Base-by-base conservation (phyloP, 116 monocot species). In the Posidonia oceanica region DNA sequence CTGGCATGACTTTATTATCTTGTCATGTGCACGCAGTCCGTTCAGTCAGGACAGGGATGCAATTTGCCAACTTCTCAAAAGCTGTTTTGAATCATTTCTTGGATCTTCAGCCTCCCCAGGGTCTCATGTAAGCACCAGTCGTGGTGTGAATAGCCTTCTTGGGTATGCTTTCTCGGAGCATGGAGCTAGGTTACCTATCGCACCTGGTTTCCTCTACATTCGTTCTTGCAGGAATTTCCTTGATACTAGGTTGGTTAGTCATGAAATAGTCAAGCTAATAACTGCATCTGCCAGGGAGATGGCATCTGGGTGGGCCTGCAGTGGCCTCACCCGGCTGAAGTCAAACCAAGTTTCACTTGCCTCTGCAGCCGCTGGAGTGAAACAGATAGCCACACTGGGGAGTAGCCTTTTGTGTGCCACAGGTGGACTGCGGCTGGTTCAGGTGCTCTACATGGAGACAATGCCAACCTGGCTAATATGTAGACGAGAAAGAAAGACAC, bases 1-100 rank as follows among this genome's bases (percentile, higher is more conserved):
- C 67, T 96, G 96, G 96, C 89, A 89, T 63, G 82, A 96, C 76
- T 96, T 91, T 67, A 84, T 96, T 8, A 80, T 91, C 40, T 66
- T 88, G 17, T 82, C 91, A 7, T 91, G 86, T 68, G 74, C 88
- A 17, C 82, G 83, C 29, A 79, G 81, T 12, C 88, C 91, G 17
- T 96, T 96, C 65, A 76, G 71, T 14, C 77, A 80, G 15, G 88
- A 89, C 61, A 85, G 79, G 59, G 78, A 77, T 16, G 86, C 88
- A 38, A 72, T 87, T 8, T 66, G 71, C 7, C 91, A 96, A 55
- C 86, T 96, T 8, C 84, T 88, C 37, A 72, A 74, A 8, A 88
- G 95, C 76, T 88, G 95, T 76, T 96, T 96, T 73, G 72, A 79
- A 17, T 79, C 85, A 59, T 96, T 86, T 78, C 69, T 91, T 12